A percentile compares a stretch with the other conserved stretches of the same genome.
Conservation (phyloP, 2,329 filamentous ascomycete genomes). For the Verticillium longisporum region DNA sequence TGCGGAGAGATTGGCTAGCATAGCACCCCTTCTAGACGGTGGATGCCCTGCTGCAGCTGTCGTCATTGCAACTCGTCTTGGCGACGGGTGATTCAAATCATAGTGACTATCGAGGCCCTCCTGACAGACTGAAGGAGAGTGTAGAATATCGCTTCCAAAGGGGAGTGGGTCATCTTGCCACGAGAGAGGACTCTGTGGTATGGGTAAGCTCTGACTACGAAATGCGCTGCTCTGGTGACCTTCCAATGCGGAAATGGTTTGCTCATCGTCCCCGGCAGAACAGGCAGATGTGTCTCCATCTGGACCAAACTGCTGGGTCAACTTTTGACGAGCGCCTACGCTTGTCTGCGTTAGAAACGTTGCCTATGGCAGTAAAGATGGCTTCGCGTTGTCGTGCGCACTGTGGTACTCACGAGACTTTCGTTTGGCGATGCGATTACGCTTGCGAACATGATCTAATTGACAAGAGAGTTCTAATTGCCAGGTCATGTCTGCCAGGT, state of each 20-base stretch:
- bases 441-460: not conserved
- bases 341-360: not conserved
- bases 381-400: not conserved
- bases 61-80: too few relatives aligned
- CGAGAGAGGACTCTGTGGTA: too few relatives aligned
- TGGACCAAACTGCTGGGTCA: not conserved
- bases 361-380: not conserved
- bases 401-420: not conserved
- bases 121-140: too few relatives aligned
- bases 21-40: not conserved
- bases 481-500: not conserved
- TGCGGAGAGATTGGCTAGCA: not conserved
- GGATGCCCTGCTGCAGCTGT: not conserved
- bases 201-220: not conserved
- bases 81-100: too few relatives aligned
- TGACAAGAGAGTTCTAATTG: not conserved
- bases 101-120: too few relatives aligned
- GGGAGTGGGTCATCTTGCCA: too few relatives aligned
- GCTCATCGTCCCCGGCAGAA: not conserved
- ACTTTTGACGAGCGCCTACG: not conserved
- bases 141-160: too few relatives aligned
- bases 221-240: not conserved
- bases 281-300: not conserved
- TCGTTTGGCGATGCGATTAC: not conserved
- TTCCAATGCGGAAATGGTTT: fast-evolving